These are phyloP conservation scores for Pseudomassariella vexata DNA, from an alignment of 2,329 filamentous ascomycete genomes.

Conservation along the genomic window DNA sequence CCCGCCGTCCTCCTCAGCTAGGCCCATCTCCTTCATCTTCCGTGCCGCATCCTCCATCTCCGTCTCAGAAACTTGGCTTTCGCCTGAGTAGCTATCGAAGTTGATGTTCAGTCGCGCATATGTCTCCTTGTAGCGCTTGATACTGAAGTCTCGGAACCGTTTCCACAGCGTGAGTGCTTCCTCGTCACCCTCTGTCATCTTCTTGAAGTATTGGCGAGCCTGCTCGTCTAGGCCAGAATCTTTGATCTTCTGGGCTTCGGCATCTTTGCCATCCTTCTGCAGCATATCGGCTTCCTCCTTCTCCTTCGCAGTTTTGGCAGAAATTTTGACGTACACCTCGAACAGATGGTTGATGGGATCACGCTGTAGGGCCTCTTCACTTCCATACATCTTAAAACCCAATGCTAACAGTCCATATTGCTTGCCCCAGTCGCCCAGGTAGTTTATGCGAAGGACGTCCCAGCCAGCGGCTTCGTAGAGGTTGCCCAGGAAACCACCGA, in stretches of 20 bases:
- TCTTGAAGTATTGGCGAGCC: conserved; percentile 56
- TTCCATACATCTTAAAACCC: conserved; percentile 63
- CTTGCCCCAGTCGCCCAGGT: conserved; percentile 75
- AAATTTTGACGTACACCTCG: conserved; percentile 67
- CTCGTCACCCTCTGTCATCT: conserved; percentile 54
- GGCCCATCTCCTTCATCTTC: conserved; percentile 55
- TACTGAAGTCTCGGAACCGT: conserved; percentile 52
- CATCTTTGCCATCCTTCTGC: conserved; percentile 38
- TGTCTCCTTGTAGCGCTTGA: conserved; percentile 50
- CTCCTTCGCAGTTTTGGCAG: conserved; percentile 56
- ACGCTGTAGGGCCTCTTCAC: conserved; percentile 54
- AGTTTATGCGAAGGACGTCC: conserved; percentile 68
- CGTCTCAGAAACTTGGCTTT: conserved; percentile 64
- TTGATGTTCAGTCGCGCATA: conserved; percentile 56
- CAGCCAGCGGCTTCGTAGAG: conserved; percentile 63
- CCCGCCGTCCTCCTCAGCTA: conserved; percentile 66
- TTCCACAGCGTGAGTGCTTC: conserved; percentile 51
- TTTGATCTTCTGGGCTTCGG: conserved; percentile 35
- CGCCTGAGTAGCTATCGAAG: conserved; percentile 64
- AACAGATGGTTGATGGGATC: conserved; percentile 70
- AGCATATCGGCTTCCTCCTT: conserved; percentile 50
- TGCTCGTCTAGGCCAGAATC: conserved; percentile 39
- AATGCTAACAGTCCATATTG: conserved; percentile 63
- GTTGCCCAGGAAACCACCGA: conserved; percentile 67
- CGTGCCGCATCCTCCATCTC: conserved; percentile 60